A percentile compares a stretch with the other conserved stretches of the same genome.
Conservation (phyloP, 116 monocot genomes). For the Cymodocea nodosa region DNA sequence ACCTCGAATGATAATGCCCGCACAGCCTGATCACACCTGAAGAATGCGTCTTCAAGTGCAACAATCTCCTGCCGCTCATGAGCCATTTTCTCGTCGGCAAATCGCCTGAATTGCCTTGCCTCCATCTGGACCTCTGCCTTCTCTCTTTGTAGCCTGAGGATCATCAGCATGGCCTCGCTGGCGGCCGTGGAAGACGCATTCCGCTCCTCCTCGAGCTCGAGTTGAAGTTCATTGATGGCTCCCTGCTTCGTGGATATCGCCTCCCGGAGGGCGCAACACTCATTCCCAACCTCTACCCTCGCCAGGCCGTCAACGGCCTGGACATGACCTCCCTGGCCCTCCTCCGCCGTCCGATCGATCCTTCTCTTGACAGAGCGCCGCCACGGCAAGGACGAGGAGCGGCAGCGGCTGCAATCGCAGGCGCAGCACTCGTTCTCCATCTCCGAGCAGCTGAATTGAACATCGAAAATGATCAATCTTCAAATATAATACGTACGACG, state of each 20-base stretch:
- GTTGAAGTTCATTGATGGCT: slow-evolving; percentile 40
- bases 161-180: slow-evolving; percentile 91
- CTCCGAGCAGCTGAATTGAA: not conserved
- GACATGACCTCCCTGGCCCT: not conserved
- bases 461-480: too few species aligned
- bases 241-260: slow-evolving; percentile 40
- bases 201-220: slow-evolving; percentile 80
- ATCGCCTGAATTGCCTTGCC: slow-evolving; percentile 66
- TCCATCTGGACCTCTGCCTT: slow-evolving; percentile 86
- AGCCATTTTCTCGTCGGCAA: slow-evolving; percentile 76
- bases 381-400: not conserved
- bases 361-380: slow-evolving; percentile 27
- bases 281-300: slow-evolving; percentile 43
- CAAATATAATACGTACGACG: not conserved
- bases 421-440: not conserved
- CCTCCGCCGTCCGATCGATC: slow-evolving; percentile 8
- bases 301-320: slow-evolving; percentile 12
- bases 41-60: slow-evolving; percentile 46
- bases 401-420: slow-evolving; percentile 12
- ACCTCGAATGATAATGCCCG: slow-evolving; percentile 40
- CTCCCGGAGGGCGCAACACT: slow-evolving; percentile 59
- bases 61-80: slow-evolving; percentile 70
- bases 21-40: slow-evolving; percentile 43
- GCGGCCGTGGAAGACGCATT: slow-evolving; percentile 54
- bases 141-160: slow-evolving; percentile 85